These are phyloP conservation scores for Harrya chromipes DNA, from an alignment of 768 basidiomycete genomes.

Conservation along the genomic window DNA sequence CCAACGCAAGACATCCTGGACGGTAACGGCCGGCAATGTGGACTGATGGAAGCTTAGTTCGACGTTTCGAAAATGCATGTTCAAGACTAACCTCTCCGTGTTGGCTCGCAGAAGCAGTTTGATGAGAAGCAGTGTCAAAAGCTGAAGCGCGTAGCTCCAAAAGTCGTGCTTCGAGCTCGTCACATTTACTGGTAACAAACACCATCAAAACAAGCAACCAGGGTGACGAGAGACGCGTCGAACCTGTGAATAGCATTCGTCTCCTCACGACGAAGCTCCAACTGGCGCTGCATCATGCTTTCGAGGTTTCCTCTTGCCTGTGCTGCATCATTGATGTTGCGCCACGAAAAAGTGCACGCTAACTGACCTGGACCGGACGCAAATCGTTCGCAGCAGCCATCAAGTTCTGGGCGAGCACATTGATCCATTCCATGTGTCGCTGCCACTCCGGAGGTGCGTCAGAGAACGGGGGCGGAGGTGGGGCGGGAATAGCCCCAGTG, in stretches of 20 bases:
- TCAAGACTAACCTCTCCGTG: constrained; percentile 17
- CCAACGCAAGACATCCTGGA: constrained; percentile 53
- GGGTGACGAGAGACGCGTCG: constrained; percentile 21
- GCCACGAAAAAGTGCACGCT: not conserved
- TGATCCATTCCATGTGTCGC: constrained; percentile 76
- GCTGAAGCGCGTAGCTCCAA: constrained; percentile 43
- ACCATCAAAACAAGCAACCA: constrained; percentile 7
- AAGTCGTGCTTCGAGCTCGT: constrained; percentile 62
- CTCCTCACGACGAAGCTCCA: constrained; percentile 72
- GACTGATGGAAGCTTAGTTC: constrained; percentile 6
- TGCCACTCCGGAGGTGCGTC: constrained; percentile 64
- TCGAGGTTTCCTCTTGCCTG: constrained; percentile 82
- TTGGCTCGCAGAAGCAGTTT: not conserved
- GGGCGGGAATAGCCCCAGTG: constrained; percentile 63
- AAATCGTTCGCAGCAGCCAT: constrained; percentile 90
- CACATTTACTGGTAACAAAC: constrained; percentile 56
- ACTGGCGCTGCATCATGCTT: constrained; percentile 74
- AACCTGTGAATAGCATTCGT: constrained; percentile 68
- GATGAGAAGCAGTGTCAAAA: constrained; percentile 12
- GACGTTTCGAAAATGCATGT: not conserved
- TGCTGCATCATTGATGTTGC: not conserved
- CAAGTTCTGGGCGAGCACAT: constrained; percentile 76
- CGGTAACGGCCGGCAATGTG: constrained; percentile 10
- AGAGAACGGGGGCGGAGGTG: constrained; percentile 51
- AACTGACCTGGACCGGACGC: constrained; percentile 76